Percentiles rank a stretch among this genome's conserved stretches.
These are phyloP conservation scores for Globisporangium cylindrosporum DNA, from an alignment of 352 stramenopile genomes.

Conservation along the genomic window DNA sequence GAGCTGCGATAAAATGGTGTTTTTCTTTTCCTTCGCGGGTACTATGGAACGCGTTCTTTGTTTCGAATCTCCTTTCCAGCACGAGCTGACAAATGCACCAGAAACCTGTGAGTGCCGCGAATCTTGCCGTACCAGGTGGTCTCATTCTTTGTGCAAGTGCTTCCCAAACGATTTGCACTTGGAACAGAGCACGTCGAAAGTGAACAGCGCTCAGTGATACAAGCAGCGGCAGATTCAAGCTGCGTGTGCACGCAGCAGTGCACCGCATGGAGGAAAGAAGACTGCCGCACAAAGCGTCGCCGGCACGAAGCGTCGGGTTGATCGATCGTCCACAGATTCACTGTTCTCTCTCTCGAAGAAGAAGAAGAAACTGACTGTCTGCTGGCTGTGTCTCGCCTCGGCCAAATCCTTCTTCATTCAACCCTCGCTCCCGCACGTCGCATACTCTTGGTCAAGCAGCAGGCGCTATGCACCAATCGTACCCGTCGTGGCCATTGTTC, in stretches of 20 bases:
- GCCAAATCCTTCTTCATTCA: neutral
- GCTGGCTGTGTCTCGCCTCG: neutral
- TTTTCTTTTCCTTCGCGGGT: too few species aligned
- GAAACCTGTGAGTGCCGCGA: neutral
- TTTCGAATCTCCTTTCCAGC: conserved; percentile 8
- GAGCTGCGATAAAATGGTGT: too few species aligned
- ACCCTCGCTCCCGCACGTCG: conserved; percentile 1
- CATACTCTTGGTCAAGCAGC: neutral
- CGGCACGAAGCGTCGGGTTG: conserved; percentile 2
- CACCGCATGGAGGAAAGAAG: neutral
- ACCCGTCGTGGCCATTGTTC: neutral
- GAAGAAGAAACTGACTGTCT: neutral
- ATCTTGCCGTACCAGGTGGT: neutral
- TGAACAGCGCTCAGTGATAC: neutral
- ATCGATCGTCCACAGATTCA: neutral
- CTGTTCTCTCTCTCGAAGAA: neutral
- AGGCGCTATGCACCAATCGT: neutral
- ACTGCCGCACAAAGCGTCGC: neutral
- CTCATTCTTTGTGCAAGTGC: neutral
- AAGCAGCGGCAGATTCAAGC: too few species aligned
- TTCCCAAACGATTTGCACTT: neutral
- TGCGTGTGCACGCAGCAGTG: neutral
- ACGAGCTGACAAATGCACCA: conserved; percentile 1
- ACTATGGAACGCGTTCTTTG: neutral
- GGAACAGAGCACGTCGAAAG: neutral